Evolutionary conservation across 768 basidiomycete genomes (phyloP).

Genomic region (Rhizopogon rudus): DNA sequence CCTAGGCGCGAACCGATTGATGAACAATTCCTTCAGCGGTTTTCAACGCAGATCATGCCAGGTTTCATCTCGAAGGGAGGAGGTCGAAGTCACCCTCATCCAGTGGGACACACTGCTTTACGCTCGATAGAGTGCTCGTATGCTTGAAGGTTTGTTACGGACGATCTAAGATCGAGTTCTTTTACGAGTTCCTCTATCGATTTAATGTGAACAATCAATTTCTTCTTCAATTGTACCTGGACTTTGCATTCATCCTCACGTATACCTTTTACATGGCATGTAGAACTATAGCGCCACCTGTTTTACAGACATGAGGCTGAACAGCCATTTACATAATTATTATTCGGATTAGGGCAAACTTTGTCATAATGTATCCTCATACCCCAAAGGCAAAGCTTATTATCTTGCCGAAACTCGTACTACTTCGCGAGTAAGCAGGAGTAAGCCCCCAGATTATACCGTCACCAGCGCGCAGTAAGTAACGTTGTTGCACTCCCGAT

Average conservation of each 20-base stretch:
- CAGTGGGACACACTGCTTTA: not conserved
- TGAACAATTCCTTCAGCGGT: conserved; percentile 57
- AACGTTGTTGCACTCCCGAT: not conserved
- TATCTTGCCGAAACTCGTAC: not conserved
- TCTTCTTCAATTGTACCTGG: not conserved
- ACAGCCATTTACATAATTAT: not conserved
- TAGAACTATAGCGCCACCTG: not conserved
- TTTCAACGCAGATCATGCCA: conserved; percentile 31
- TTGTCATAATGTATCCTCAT: not conserved
- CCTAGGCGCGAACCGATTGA: conserved; percentile 59
- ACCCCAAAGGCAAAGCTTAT: not conserved
- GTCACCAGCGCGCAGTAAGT: not conserved
- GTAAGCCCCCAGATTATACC: not conserved
- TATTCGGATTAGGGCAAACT: not conserved
- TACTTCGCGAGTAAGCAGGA: not conserved
- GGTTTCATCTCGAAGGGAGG: conserved; percentile 12
- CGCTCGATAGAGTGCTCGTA: not conserved
- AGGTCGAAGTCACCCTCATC: conserved; percentile 9
- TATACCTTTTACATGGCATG: not conserved
- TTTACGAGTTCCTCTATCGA: not conserved
- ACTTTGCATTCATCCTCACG: not conserved
- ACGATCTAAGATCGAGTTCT: not conserved
- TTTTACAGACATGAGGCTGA: not conserved
- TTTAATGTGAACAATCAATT: not conserved
- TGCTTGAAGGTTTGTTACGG: not conserved